A percentile compares a stretch with the other conserved stretches of the same genome.
phyloP scores from a whole-genome alignment of 306 rosid species.

The Canavalia gladiata region DNA sequence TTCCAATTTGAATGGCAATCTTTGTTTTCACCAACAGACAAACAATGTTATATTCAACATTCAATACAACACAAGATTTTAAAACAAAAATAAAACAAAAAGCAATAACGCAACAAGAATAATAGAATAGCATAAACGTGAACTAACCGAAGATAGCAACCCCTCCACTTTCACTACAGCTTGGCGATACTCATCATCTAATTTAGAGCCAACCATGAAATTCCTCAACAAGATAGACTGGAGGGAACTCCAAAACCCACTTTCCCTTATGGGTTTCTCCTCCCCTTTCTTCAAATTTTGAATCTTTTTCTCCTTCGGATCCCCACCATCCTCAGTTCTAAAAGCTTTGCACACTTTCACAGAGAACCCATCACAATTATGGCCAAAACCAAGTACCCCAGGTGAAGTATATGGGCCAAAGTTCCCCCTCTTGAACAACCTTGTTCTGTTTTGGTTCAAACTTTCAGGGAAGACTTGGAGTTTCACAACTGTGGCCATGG shows the following conservation, averaged over 20 bases:
- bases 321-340: conserved; percentile 67
- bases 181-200: conserved; percentile 66
- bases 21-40: conserved; percentile 40
- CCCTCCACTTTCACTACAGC: conserved; percentile 79
- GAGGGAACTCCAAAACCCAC: conserved; percentile 76
- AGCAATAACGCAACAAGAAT: neutral
- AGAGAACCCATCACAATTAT: conserved; percentile 54
- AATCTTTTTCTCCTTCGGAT: conserved; percentile 53
- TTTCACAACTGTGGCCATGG: conserved; percentile 67
- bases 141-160: conserved; percentile 72
- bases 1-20: conserved; percentile 89
- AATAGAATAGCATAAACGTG: conserved; percentile 25
- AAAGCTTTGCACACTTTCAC: conserved; percentile 71
- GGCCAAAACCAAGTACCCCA: conserved; percentile 50
- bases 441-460: conserved; percentile 51
- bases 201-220: conserved; percentile 57
- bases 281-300: conserved; percentile 59
- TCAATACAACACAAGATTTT: conserved; percentile 21
- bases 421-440: conserved; percentile 51
- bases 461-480: conserved; percentile 66
- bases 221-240: conserved; percentile 60
- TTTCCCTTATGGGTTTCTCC: conserved; percentile 49
- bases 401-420: conserved; percentile 45
- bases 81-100: neutral
- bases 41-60: conserved; percentile 43